Evolutionary conservation across 2,329 filamentous ascomycete species (phyloP), one percentile per base, ranked within the genome.

Genomic region (Aquanectria penicillioides): DNA sequence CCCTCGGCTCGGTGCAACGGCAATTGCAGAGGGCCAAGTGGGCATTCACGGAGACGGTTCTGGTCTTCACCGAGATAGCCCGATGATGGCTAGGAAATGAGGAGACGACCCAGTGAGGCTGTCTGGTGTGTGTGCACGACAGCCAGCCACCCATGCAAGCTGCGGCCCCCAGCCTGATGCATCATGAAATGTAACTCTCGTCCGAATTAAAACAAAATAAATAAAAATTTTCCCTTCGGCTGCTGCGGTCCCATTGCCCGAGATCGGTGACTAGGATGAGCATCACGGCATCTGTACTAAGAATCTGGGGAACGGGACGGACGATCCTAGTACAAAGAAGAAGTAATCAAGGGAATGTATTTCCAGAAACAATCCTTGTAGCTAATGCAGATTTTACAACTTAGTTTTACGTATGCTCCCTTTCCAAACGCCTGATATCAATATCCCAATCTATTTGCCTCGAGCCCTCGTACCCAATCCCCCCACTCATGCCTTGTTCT

Each of bases 371-470:
- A 54, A 41, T 20, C 26, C 22, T 46, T 34, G 26, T 41, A 41
- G 48, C 17, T 20, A 48, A 57, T 36, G 41, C 51, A 31, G 43
- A 51, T 33, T 33, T 46, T 37, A 37, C 43, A 52, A 54, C 22
- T 37, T 38, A 28, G 17, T 44, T 48, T 54, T 41, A 18, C 22
- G 22, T 37, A 47, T 52, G 29, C 38, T 48, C 49, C 8, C 38
- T 47, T 18, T 36, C 37, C 26, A 44, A 64, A 66, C 59, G 62
- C 66, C 66, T 46, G 23, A 56, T 52, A 26, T 59, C 43, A 59
- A 59, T 31, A 48, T 41, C 15, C 40, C 50, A 52, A 44, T 28
- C 10, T 8, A 57, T 31, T 15, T 48, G 28, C 26, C 22, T 15
- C 20, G 29, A 36, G 44, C n/a, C 23, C 36, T 38, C 15, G 29